Evolutionary conservation across 2,329 filamentous ascomycete genomes (phyloP), one percentile per base, ranked within the genome.

Genomic region (Exophiala viscosa): DNA sequence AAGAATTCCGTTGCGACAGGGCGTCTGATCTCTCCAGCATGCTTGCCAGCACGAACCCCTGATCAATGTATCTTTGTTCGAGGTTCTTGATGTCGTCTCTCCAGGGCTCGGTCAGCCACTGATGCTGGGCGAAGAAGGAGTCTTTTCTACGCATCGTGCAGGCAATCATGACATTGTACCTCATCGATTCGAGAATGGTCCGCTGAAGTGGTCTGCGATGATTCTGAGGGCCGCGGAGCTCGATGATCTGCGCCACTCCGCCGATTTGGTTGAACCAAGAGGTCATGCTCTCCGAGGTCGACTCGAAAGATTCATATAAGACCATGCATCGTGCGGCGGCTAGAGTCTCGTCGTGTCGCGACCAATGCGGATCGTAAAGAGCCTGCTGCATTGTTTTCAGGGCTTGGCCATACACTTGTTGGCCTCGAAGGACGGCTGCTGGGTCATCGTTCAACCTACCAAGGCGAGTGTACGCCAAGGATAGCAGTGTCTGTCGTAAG

Each of bases 321-420:
- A 47, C 17, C 52, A 55, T 48, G 44, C 48, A 51, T 11, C 52
- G 36, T 8, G 48, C 52, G 8, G 52, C 48, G 3, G 48, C 52
- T 5, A 55, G 52, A 3, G 23, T 47, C 1, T 50, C 48, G 14
- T 55, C 52, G 18, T 18, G 28, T 5, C 20, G 14, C 32, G 38
- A 15, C 6, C 48, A 43, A 5, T 10, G 8, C 17, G 36, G 18
- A 15, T 51, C 36, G 17, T 51, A 47, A 9, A 55, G 13, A 2
- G 38, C 48, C 13, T 14, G 31, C 33, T 55, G 52, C 43, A 51
- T 51, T 18, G 48, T n/a, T 11, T 38, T 17, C 10, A 55, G 44
- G 14, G 36, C 32, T 10, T 43, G 31, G 15, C 48, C 48, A 11
- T 55, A 55, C 5, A 45, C 15, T n/a, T 48, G 36, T 13, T 48